These are phyloP conservation scores for Boletus rufocinnamomeus DNA, from an alignment of 768 basidiomycete genomes.

Conservation along the genomic window DNA sequence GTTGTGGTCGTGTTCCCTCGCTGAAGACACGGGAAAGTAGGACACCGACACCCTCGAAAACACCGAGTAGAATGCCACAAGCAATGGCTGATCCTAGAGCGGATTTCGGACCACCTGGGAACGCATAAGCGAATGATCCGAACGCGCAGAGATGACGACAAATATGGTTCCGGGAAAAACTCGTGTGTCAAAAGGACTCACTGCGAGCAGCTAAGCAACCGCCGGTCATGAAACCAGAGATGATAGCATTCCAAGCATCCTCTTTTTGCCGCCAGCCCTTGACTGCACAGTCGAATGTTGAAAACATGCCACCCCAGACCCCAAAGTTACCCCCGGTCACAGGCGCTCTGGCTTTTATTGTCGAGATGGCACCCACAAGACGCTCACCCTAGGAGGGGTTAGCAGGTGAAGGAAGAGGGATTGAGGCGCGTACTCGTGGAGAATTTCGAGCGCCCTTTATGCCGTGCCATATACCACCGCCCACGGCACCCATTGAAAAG, in stretches of 20 bases:
- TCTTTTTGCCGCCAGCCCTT: constrained; percentile 97
- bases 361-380: constrained; percentile 88
- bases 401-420: not conserved
- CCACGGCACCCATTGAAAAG: constrained; percentile 97
- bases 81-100: constrained; percentile 92
- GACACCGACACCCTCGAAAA: constrained; percentile 94
- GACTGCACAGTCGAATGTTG: constrained; percentile 96
- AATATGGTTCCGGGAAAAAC: not conserved
- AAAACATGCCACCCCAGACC: constrained; percentile 98
- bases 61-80: constrained; percentile 94
- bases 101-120: constrained; percentile 84
- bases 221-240: constrained; percentile 98
- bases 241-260: constrained; percentile 98
- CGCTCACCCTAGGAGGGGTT: constrained; percentile 77
- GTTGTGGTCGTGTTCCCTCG: constrained; percentile 76
- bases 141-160: not conserved
- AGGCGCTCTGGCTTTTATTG: constrained; percentile 96
- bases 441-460: constrained; percentile 98
- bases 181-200: constrained; percentile 44
- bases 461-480: constrained; percentile 98
- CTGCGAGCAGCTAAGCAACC: constrained; percentile 93
- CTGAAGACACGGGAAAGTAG: constrained; percentile 87
- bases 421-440: constrained; percentile 65
- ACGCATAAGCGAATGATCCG: constrained; percentile 9
- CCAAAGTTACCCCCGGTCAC: constrained; percentile 98